Percentiles rank a stretch among this genome's conserved stretches.
These are phyloP conservation scores for Vinca major DNA, from an alignment of 305 asterid genomes.

Conservation along the genomic window DNA sequence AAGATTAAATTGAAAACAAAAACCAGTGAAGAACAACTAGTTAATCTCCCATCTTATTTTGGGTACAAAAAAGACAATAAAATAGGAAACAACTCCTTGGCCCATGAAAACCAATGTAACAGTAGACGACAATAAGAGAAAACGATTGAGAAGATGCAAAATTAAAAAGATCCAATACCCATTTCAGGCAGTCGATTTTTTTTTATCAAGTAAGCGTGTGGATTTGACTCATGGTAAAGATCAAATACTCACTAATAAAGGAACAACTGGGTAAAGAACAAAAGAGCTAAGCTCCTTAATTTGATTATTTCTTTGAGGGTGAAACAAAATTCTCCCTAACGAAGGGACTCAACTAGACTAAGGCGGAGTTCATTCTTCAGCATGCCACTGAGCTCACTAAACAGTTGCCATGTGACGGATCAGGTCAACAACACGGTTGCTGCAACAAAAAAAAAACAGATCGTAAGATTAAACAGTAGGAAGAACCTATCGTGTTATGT, in stretches of 20 bases:
- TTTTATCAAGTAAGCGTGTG: not conserved
- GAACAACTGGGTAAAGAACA: not conserved
- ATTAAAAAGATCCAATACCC: slow-evolving; percentile 1
- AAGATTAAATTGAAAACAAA: no score
- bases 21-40: no score
- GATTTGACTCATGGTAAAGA: not conserved
- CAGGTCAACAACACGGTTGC: slow-evolving; percentile 67
- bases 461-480: no score
- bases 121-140: no score
- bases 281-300: not conserved
- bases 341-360: not conserved
- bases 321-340: not conserved
- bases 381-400: not conserved
- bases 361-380: not conserved
- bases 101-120: no score
- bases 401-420: slow-evolving; percentile 62
- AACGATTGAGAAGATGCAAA: not conserved
- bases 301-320: slow-evolving; percentile 7
- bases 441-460: slow-evolving; percentile 21
- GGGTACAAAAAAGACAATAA: no score
- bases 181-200: not conserved
- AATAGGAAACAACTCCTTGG: no score
- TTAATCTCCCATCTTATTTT: no score
- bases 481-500: no score
- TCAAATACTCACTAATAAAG: not conserved